Evolutionary conservation across 345 rosid species (phyloP).

Genomic region (Toxicodendron radicans): DNA sequence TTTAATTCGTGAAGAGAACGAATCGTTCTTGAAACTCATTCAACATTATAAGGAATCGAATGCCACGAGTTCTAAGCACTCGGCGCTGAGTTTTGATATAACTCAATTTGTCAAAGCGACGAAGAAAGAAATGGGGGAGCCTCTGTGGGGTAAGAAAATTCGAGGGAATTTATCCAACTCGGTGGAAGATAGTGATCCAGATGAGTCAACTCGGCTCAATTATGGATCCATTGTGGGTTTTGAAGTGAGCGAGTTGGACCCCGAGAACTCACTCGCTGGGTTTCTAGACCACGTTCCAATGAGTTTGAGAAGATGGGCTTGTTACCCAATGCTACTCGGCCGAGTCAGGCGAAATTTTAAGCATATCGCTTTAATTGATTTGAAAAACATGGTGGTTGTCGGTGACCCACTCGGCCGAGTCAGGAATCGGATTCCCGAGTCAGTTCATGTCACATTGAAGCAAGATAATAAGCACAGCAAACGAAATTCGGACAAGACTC

Average conservation of each 20-base stretch:
- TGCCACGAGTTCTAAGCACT: slow-evolving; percentile 24
- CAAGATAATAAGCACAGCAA: slow-evolving; percentile 35
- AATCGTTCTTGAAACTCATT: slow-evolving; percentile 62
- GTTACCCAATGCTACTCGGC: slow-evolving; percentile 86
- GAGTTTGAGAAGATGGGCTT: slow-evolving; percentile 79
- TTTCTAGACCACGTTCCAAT: slow-evolving; percentile 72
- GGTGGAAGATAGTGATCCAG: slow-evolving; percentile 2
- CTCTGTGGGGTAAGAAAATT: slow-evolving; percentile 79
- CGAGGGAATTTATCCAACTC: slow-evolving; percentile 28
- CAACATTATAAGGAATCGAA: slow-evolving; percentile 26
- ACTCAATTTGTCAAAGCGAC: slow-evolving; percentile 43
- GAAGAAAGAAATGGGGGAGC: slow-evolving; percentile 48
- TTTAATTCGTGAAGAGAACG: slow-evolving; percentile 62
- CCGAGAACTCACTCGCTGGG: slow-evolving; percentile 83
- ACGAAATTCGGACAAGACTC: slow-evolving; percentile 41
- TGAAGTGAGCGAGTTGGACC: slow-evolving; percentile 76
- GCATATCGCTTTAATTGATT: slow-evolving; percentile 67
- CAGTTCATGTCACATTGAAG: slow-evolving; percentile 41
- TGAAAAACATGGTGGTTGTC: slow-evolving; percentile 45
- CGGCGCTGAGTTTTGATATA: slow-evolving; percentile 43
- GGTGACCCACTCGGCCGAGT: slow-evolving; percentile 75
- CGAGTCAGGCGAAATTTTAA: slow-evolving; percentile 76
- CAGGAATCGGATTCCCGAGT: slow-evolving; percentile 61
- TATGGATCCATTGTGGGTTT: slow-evolving; percentile 89
- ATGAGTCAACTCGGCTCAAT: slow-evolving; percentile 47